Conservation (phyloP, 148 eudicot genomes). For the Amaranthus palmeri region DNA sequence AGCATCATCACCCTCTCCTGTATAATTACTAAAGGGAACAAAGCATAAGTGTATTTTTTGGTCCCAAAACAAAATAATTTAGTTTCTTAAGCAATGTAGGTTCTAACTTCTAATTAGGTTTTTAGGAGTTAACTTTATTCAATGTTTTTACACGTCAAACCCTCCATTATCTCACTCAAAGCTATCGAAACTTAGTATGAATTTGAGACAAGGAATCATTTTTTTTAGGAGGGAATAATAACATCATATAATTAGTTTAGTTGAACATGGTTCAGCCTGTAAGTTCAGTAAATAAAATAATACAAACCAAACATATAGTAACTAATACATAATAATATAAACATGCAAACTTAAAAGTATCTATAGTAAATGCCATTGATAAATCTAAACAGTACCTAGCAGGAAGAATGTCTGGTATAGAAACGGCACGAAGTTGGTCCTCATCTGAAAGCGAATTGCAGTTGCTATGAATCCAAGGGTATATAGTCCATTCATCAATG, state of each 20-base stretch:
- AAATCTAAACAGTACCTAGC: constrained; percentile 54
- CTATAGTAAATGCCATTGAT: neutral
- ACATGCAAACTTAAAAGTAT: neutral
- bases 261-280: too few species aligned
- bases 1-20: too few species aligned
- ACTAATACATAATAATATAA: too few species aligned
- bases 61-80: neutral
- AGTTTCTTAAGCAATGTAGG: neutral
- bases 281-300: too few species aligned
- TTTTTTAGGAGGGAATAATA: too few species aligned
- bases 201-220: neutral
- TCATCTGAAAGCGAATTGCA: constrained; percentile 79
- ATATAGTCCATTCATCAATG: constrained; percentile 79
- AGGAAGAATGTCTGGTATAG: constrained; percentile 91
- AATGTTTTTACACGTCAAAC: neutral
- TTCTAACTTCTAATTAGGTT: neutral
- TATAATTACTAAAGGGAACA: too few species aligned
- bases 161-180: neutral
- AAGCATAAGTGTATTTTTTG: neutral
- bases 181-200: neutral
- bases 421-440: constrained; percentile 90
- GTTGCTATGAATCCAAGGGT: constrained; percentile 99
- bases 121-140: neutral
- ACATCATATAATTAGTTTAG: too few species aligned
- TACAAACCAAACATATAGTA: too few species aligned